Evolutionary conservation across 2,329 filamentous ascomycete genomes (phyloP), one percentile per base, ranked within the genome.

Genomic region (Stemphylium vesicarium): DNA sequence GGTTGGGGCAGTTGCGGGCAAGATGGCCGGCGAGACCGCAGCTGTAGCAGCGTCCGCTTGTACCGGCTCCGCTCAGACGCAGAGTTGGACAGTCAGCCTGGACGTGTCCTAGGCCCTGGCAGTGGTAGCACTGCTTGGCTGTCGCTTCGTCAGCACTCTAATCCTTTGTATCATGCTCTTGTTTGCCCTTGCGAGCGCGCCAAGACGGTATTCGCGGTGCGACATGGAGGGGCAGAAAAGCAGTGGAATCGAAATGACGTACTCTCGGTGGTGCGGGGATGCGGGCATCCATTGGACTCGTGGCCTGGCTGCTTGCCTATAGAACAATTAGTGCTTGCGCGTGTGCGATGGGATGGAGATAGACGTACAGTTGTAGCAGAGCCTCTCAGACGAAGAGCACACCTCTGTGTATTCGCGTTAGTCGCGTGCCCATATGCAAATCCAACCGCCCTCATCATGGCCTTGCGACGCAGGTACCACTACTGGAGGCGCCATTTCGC

Each of bases 121-220:
- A 99, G 82, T 98, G 95, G 79, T 99, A 99, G 87, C 95, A 99
- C 84, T 99, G 95, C 88, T 99, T 99, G 48, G 92, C 92, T 88
- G 70, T 57, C 41, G 22, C 48, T 31, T 13, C 42, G 62, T 68
- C 55, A 68, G 63, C 20, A 15, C 33, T 45, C 20, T 45, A n/a
- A 13, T 37, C 38, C 26, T 38, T 36, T 15, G 15, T 20, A 18
- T 4, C 1, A 22, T 29, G 12, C 43, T 13, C 37, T 12, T n/a
- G 10, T 26, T 9, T 33, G 6, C 26, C 6, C 40, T 45, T 15
- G 42, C 50, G 9, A 41, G 12, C 24, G 15, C n/a, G 32, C 38
- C 15, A 29, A 16, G 22, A 49, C 33, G 35, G 26, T 24, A 33
- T 39, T 48, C 51, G 42, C 46, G 29, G 18, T 35, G 38, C 26